These are phyloP conservation scores for Bacterosira constricta DNA, from an alignment of 108 stramenopile species.

Conservation along the genomic window DNA sequence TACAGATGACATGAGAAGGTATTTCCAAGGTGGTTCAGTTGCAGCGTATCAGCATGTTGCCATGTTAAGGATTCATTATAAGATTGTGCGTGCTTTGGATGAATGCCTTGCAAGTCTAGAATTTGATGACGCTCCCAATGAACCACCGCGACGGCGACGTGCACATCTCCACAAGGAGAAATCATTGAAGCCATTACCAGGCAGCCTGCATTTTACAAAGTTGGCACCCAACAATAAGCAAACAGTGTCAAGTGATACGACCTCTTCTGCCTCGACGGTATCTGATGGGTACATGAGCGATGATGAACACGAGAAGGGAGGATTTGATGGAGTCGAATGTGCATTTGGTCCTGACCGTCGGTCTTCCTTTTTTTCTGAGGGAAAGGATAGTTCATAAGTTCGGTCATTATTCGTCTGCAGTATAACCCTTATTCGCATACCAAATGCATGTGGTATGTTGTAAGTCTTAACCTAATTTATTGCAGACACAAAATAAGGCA, in stretches of 20 bases:
- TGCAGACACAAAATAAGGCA: too few relatives aligned
- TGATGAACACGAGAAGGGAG: constrained; percentile 46
- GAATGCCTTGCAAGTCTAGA: constrained; percentile 81
- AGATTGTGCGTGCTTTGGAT: constrained; percentile 78
- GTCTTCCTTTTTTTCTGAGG: too few relatives aligned
- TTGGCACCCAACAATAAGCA: constrained; percentile 6
- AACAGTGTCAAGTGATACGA: constrained; percentile 4
- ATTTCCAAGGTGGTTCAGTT: constrained; percentile 74
- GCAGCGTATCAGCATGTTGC: constrained; percentile 86
- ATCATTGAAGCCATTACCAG: background rate
- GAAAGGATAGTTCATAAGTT: background rate
- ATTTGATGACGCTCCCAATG: constrained; percentile 37
- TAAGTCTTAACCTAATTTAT: too few relatives aligned
- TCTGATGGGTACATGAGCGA: constrained; percentile 15
- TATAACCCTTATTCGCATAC: too few relatives aligned
- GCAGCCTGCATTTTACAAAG: constrained; percentile 35
- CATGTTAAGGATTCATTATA: constrained; percentile 85
- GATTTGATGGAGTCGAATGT: constrained; percentile 48
- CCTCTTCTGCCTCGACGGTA: background rate
- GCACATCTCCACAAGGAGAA: constrained; percentile 38
- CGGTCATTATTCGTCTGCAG: too few relatives aligned
- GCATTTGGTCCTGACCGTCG: constrained; percentile 32
- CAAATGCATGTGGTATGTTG: too few relatives aligned
- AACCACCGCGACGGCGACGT: constrained; percentile 27
- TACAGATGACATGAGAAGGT: constrained; percentile 53